Conservation (phyloP, 441 rosid genomes). For the Adansonia rubrostipa region DNA sequence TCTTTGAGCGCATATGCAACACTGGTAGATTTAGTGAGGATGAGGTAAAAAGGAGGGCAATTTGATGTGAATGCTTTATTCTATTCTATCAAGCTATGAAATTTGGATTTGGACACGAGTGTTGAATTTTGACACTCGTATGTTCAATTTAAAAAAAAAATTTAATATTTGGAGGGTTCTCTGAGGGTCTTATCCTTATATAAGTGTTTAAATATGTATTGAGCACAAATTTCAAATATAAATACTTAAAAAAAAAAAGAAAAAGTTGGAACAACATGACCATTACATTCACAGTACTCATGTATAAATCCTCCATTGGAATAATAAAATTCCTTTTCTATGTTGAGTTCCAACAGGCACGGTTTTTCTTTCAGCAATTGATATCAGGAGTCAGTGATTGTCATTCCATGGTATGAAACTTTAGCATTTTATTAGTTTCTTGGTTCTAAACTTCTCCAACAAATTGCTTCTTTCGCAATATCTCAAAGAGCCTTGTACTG, state of each 20-base stretch:
- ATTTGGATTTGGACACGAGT: too few relatives aligned
- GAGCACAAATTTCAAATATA: too few relatives aligned
- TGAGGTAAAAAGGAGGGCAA: constrained; percentile 42
- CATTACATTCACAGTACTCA: background rate
- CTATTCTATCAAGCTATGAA: background rate
- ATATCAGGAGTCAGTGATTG: constrained; percentile 86
- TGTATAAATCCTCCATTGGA: background rate
- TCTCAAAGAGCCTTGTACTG: background rate
- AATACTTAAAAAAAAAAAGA: too few relatives aligned
- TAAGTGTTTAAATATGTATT: too few relatives aligned
- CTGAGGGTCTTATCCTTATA: too few relatives aligned
- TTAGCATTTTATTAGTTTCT: background rate
- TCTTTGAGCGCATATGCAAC: constrained; percentile 61
- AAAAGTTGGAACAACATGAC: too few relatives aligned
- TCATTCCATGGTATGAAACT: constrained; percentile 67
- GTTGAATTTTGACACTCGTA: too few relatives aligned
- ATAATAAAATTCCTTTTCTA: background rate
- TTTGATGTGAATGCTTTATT: background rate
- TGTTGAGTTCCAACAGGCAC: constrained; percentile 52
- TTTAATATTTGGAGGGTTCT: too few relatives aligned
- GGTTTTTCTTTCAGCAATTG: constrained; percentile 88
- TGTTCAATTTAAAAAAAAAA: too few relatives aligned
- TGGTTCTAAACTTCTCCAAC: background rate
- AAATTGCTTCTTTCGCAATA: background rate
- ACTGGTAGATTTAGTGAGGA: constrained; percentile 70